Evolutionary conservation across 768 basidiomycete species (phyloP), one percentile per base, ranked within the genome.

Genomic region (Phlegmacium glaucopus): DNA sequence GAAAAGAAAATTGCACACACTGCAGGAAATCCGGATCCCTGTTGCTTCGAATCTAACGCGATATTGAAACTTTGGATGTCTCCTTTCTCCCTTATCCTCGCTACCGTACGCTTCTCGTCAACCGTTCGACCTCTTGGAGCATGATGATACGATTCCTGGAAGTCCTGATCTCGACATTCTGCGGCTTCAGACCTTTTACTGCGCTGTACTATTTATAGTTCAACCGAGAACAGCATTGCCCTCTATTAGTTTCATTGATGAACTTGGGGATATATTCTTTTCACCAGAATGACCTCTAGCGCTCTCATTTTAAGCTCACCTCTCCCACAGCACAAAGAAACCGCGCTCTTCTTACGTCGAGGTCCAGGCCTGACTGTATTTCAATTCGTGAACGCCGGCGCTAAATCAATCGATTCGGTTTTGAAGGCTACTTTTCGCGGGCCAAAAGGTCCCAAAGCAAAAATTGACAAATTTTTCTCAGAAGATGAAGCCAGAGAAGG

Each of bases 31-130:
- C 95, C 92, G 30, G 95, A 70, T 63, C 95, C 94, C 63, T 94
- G 92, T 59, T 96, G 94, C 67, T 96, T 96, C 18, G 91, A 85
- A 65, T 94, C 91, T 45, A 96, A 67, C 0, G 93, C 94, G 29
- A 94, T 92, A 57, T 94, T 94, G 56, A 95, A 67, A n/a, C 89
- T 86, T 39, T 78, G 66, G 16, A 87, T 63, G 64, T 95, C 93
- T 36, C 92, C 86, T 63, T 85, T 83, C 76, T 52, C 94, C 93
- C 68, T 85, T 87, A 48, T 84, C 83, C 9, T 92, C 87, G 57
- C 87, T 92, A 59, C 88, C 86, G 85, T 13, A 90, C 71, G 47
- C 85, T 84, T 44, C 72, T 63, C 43, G 80, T 71, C 37, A 88
- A 63, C 11, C 74, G 68, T 47, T 84, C 81, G 7, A 83, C 64